Percentiles rank a stretch among this genome's conserved stretches.
These are phyloP conservation scores for Polyporus arcularius DNA, from an alignment of 768 basidiomycete species.

Conservation along the genomic window DNA sequence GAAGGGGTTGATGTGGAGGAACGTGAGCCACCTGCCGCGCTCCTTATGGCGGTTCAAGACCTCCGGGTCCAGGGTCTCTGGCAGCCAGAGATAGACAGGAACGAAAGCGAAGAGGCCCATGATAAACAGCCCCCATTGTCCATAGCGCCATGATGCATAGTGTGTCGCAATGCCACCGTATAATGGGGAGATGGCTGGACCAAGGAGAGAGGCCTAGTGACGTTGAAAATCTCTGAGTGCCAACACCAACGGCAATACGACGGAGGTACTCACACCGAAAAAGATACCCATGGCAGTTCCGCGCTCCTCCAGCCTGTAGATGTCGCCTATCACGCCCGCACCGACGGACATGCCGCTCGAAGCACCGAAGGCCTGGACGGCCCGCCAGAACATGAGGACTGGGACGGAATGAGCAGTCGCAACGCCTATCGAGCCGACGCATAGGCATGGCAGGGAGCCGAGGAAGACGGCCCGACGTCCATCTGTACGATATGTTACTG, in stretches of 20 bases:
- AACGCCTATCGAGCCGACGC: constrained; percentile 62
- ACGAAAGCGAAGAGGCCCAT: constrained; percentile 42
- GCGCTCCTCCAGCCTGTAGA: constrained; percentile 64
- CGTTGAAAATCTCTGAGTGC: too few relatives aligned
- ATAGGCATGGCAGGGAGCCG: constrained; percentile 56
- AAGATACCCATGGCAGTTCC: constrained; percentile 62
- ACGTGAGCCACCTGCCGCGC: constrained; percentile 17
- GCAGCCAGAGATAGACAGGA: constrained; percentile 48
- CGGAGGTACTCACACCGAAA: constrained; percentile 44
- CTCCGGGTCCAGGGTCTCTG: constrained; percentile 67
- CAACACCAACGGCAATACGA: too few relatives aligned
- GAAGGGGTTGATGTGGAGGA: constrained; percentile 63
- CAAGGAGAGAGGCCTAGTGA: constrained; percentile 57
- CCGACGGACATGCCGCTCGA: constrained; percentile 58
- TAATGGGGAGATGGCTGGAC: constrained; percentile 62
- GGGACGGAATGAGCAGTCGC: constrained; percentile 45
- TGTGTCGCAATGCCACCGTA: constrained; percentile 57
- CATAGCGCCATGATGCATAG: constrained; percentile 66
- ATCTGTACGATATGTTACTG: constrained; percentile 44
- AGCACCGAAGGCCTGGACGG: constrained; percentile 66
- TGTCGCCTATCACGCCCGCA: constrained; percentile 63
- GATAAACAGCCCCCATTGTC: constrained; percentile 50
- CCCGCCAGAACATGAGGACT: constrained; percentile 58
- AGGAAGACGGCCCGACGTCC: constrained; percentile 66
- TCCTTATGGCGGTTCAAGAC: constrained; percentile 39